Base-by-base conservation (phyloP, 257 asterid species). In the Primulina tabacum region DNA sequence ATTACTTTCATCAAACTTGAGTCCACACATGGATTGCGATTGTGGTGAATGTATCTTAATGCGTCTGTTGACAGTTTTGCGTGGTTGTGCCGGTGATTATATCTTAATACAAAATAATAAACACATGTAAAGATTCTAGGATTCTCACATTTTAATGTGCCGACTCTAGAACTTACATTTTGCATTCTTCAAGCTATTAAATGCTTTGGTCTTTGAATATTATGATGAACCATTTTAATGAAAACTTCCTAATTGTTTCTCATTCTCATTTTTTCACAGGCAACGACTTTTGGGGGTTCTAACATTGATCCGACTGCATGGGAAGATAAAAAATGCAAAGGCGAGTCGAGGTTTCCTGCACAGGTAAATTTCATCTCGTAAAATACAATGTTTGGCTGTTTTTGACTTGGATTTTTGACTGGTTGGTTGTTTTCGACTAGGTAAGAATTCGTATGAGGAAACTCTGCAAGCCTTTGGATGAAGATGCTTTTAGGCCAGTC, bases 241-340 rank as follows among this genome's bases (percentile, higher is more conserved):
- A 37, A 61, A 56, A 70, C 37, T 20, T 55, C 52, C 32, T 30
- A 47, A 34, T 77, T 55, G 62, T 58, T 40, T 40, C 26, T 32
- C 40, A 38, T 21, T 40, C 56, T 71, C 12, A 34, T 43, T 73
- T 65, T 71, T 61, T 37, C 28, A 30, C 80, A 93, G 98, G 96
- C 98, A 6, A 52, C 83, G 20, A 80, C 88, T 77, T 90, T 93
- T 81, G 98, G 98, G 81, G 97, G 95, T 69, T 83, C 94, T 66
- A 90, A 93, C 87, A 90, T 93, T 55, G 98, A 93, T 84, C 94
- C 97, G n/a, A 93, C 96, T 70, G 97, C 98, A 52, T 93, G 97
- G 98, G 97, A 93, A 81, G 97, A 90, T 82, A 90, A 93, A 74
- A 93, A 93, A 73, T 93, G 97, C 82, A 93, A 85, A 87, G 97